Evolutionary conservation across 2,329 filamentous ascomycete species (phyloP).

Genomic region (Arthrobotrys sphaeroides): DNA sequence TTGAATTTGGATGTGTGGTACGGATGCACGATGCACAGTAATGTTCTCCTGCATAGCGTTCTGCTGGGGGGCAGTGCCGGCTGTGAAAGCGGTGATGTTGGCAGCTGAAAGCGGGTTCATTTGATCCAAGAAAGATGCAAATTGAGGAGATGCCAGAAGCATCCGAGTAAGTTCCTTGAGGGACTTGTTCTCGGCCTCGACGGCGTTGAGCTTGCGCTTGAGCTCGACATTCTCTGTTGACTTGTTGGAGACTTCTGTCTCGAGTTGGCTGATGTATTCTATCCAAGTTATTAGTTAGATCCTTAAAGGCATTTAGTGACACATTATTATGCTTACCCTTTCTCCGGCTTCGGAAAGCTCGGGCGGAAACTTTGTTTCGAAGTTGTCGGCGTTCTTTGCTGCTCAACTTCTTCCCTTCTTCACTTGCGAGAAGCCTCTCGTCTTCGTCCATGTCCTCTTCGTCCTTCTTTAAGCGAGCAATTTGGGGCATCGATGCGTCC

Average conservation of each 20-base stretch:
- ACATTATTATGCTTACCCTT: constrained; percentile 75
- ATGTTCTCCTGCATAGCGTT: constrained; percentile 55
- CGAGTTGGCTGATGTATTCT: constrained; percentile 98
- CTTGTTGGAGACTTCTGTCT: constrained; percentile 85
- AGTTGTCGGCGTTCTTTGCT: constrained; percentile 96
- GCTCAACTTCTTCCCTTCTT: constrained; percentile 98
- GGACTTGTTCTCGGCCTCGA: constrained; percentile 86
- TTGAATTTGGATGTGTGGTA: constrained; percentile 51
- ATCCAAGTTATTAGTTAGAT: constrained; percentile 55
- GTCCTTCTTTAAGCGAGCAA: constrained; percentile 83
- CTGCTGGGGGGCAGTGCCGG: constrained; percentile 27
- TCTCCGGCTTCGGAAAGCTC: constrained; percentile 95
- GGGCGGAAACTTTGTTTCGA: constrained; percentile 98
- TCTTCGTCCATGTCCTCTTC: constrained; percentile 99
- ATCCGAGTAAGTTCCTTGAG: constrained; percentile 80
- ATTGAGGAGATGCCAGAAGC: constrained; percentile 81
- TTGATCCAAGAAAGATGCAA: constrained; percentile 62
- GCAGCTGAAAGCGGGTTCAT: constrained; percentile 49
- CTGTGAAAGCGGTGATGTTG: constrained; percentile 39
- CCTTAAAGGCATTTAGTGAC: neutral
- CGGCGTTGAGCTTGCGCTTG: constrained; percentile 79
- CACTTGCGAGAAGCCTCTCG: constrained; percentile 89
- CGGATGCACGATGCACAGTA: constrained; percentile 52
- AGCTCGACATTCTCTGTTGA: constrained; percentile 84
- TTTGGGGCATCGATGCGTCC: constrained; percentile 68